phyloP scores from a whole-genome alignment of 2,329 filamentous ascomycete species.

The Pseudogymnoascus sp. region DNA sequence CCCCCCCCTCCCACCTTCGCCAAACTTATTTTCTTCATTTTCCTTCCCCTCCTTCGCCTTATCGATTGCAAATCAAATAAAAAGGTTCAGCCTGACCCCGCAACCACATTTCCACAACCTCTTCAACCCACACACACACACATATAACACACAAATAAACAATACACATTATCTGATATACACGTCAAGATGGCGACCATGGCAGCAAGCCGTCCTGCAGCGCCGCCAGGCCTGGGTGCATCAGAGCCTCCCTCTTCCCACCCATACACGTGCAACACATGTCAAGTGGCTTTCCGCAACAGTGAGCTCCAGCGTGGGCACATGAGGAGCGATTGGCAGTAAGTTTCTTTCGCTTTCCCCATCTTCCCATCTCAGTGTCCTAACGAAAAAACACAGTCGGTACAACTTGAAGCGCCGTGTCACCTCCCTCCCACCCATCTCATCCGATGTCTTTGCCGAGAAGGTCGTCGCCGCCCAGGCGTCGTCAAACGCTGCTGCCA shows the following conservation, averaged over 20 bases:
- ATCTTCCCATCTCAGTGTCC: slow-evolving; percentile 18
- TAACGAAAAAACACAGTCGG: slow-evolving; percentile 45
- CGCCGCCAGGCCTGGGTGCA: slow-evolving; percentile 16
- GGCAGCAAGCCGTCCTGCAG: slow-evolving; percentile 31
- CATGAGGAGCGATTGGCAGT: slow-evolving; percentile 99
- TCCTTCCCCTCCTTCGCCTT: slow-evolving; percentile 6
- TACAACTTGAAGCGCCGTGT: slow-evolving; percentile 96
- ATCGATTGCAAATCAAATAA: slow-evolving; percentile 10
- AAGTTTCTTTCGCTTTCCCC: slow-evolving; percentile 36
- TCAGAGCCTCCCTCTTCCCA: slow-evolving; percentile 46
- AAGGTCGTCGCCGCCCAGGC: slow-evolving; percentile 91
- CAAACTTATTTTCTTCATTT: slow-evolving; percentile 10
- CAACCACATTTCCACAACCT: slow-evolving; percentile 5
- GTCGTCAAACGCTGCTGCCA: slow-evolving; percentile 70
- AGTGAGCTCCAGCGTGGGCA: slow-evolving; percentile 88
- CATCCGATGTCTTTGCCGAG: slow-evolving; percentile 87
- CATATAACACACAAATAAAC: not conserved
- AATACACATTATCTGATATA: not conserved
- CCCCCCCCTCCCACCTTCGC: not conserved
- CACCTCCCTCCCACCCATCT: slow-evolving; percentile 79
- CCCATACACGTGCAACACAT: slow-evolving; percentile 97
- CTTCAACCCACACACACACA: not conserved
- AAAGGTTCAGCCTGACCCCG: slow-evolving; percentile 5
- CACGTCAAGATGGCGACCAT: slow-evolving; percentile 41
- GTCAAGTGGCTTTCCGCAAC: slow-evolving; percentile 90